These are phyloP conservation scores for Aspergillus kassunensis DNA, from an alignment of 495 filamentous ascomycete genomes.

Conservation along the genomic window DNA sequence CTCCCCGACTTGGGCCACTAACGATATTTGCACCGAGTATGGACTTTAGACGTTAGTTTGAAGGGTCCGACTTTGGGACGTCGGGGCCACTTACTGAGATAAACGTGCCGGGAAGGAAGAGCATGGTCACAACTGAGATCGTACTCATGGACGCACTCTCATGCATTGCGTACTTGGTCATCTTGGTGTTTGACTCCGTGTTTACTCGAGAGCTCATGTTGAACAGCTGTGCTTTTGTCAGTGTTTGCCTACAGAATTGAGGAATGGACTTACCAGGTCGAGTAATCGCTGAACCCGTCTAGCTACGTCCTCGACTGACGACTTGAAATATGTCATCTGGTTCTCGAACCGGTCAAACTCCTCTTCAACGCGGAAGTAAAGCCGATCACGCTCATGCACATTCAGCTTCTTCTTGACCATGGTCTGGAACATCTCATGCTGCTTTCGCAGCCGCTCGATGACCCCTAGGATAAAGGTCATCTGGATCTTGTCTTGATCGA, in stretches of 20 bases:
- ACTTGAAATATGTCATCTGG: conserved; percentile 12
- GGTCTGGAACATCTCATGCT: conserved; percentile 9
- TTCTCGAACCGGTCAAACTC: conserved; percentile 13
- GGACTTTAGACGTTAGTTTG: neutral
- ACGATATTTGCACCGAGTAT: conserved; percentile 10
- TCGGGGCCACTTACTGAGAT: conserved; percentile 5
- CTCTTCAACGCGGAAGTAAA: conserved; percentile 10
- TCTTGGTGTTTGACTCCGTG: conserved; percentile 10
- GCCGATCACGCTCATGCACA: conserved; percentile 3
- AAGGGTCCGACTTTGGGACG: no score
- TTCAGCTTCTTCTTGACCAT: neutral
- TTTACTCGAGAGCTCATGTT: conserved; percentile 11
- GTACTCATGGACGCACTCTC: conserved; percentile 12
- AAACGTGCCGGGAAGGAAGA: conserved; percentile 10
- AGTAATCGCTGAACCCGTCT: conserved; percentile 5
- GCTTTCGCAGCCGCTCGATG: conserved; percentile 8
- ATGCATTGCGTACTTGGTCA: conserved; percentile 13
- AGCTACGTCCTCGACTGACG: conserved; percentile 10
- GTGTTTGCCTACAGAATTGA: neutral
- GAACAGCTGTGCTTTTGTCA: neutral
- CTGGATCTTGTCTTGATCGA: conserved; percentile 12
- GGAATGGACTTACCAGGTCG: neutral
- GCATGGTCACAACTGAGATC: conserved; percentile 10
- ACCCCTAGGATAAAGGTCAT: conserved; percentile 11
- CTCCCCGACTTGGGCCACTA: conserved; percentile 1